Base-by-base conservation (phyloP, 768 basidiomycete genomes). In the Leccinum rimulosum region DNA sequence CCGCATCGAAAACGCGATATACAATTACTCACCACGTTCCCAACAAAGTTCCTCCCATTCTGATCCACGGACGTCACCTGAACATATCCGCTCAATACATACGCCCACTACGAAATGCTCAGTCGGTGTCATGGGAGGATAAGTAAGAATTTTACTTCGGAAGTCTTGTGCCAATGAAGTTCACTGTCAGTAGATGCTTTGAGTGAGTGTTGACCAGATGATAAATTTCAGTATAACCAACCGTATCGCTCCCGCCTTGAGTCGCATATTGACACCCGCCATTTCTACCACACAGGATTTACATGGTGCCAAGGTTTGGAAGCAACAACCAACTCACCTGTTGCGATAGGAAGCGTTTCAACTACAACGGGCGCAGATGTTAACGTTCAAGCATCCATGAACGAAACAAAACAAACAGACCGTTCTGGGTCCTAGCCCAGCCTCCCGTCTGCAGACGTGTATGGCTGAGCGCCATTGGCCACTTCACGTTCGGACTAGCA, bases 401-500 rank as follows among this genome's bases (percentile, higher is more conserved):
- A 51, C 3, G 11, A 33, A 27, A 54, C 3, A 4, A 36, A 45
- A 40, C 1, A 14, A 6, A 63, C 76, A 47, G 14, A 80, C 84
- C 63, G 60, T 83, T 87, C 68, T 85, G 77, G 62, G 83, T 77
- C 35, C 84, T 76, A 14, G 82, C 80, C 85, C 85, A 86, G 1
- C 85, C 86, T 14, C 84, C 85, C 10, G 78, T 75, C 52, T 78
- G 77, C 15, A 87, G 62, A 27, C 83, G 80, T 62, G 79, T 83
- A 62, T 82, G 83, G 58, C 84, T 84, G 27, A 83, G 66, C 31
- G 79, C 74, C 66, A 85, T 81, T 0, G 84, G 79, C 86, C 85
- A 87, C 63, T 85, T 86, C 54, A 74, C 74, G 58, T 85, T 85
- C 5, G 64, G 57, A 3, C 73, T 77, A 56, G 22, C 10, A 27